These are phyloP conservation scores for Colletotrichum cuscutae DNA, from an alignment of 2,329 filamentous ascomycete species.

Conservation along the genomic window DNA sequence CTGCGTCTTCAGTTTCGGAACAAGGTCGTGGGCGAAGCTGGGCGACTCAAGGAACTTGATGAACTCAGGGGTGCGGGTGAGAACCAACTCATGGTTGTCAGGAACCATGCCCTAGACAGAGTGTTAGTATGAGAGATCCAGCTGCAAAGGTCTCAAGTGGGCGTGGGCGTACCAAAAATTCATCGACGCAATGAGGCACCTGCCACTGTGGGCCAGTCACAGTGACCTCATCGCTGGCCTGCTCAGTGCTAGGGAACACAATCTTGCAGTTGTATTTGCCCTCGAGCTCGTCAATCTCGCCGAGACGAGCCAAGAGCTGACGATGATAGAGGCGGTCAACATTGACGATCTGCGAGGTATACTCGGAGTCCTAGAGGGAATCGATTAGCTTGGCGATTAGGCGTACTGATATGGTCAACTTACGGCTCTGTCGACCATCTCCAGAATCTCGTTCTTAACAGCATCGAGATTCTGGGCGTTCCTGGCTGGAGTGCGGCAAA, in stretches of 20 bases:
- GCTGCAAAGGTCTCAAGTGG: constrained; percentile 36
- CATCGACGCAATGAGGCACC: constrained; percentile 95
- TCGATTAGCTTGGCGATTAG: constrained; percentile 15
- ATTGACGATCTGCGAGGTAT: constrained; percentile 91
- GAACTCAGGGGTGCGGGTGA: constrained; percentile 80
- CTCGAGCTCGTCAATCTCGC: constrained; percentile 92
- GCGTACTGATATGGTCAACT: constrained; percentile 45
- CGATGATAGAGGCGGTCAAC: constrained; percentile 96
- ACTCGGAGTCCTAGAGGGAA: constrained; percentile 82
- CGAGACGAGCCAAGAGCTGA: constrained; percentile 87
- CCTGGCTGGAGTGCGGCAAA: constrained; percentile 94
- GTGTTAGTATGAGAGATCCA: constrained; percentile 8
- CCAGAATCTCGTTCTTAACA: constrained; percentile 98
- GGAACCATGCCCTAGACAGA: constrained; percentile 86
- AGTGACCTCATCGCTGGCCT: constrained; percentile 94
- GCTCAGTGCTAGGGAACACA: constrained; percentile 95
- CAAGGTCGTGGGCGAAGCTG: constrained; percentile 83
- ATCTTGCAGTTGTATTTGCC: constrained; percentile 99
- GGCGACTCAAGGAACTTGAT: constrained; percentile 84
- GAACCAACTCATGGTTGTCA: constrained; percentile 90
- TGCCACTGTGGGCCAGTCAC: constrained; percentile 98
- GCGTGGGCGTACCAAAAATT: constrained; percentile 76
- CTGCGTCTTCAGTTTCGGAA: constrained; percentile 86
- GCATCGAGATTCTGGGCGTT: constrained; percentile 97
- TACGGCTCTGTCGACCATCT: constrained; percentile 97